Percentiles rank a stretch among this genome's conserved stretches.
Conservation (phyloP, 208 protist species). For the Wallacemonas sp. region DNA sequence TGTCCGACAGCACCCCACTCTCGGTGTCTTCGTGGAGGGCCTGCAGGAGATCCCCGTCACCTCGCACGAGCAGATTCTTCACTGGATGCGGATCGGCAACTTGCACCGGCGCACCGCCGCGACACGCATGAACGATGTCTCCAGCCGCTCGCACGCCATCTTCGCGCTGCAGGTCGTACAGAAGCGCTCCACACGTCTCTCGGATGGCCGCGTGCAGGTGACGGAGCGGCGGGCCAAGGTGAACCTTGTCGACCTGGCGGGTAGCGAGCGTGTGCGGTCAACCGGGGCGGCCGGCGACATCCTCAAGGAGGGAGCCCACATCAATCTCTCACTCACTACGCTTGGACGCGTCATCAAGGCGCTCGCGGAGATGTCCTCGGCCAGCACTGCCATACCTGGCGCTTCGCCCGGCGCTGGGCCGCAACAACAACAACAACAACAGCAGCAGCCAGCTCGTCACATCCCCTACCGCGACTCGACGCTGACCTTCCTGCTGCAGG, state of each 20-base stretch:
- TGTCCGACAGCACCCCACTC: slow-evolving; percentile 74
- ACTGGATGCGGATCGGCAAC: slow-evolving; percentile 77
- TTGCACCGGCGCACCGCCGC: slow-evolving; percentile 68
- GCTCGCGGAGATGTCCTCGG: slow-evolving; percentile 53
- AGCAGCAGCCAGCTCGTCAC: too few species aligned
- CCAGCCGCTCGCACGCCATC: slow-evolving; percentile 96
- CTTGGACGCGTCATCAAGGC: slow-evolving; percentile 92
- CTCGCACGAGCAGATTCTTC: slow-evolving; percentile 53
- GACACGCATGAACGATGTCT: slow-evolving; percentile 96
- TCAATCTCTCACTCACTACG: slow-evolving; percentile 91
- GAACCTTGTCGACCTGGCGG: slow-evolving; percentile 94
- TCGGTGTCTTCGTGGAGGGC: slow-evolving; percentile 83
- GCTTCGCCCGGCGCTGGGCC: not conserved
- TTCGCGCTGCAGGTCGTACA: slow-evolving; percentile 90
- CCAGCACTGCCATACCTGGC: not conserved
- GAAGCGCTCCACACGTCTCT: slow-evolving; percentile 22
- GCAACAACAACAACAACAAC: too few species aligned
- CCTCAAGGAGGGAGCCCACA: slow-evolving; percentile 82
- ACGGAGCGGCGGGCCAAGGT: slow-evolving; percentile 70
- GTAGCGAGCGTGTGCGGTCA: slow-evolving; percentile 84
- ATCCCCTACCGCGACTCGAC: slow-evolving; percentile 88
- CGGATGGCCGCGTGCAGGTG: slow-evolving; percentile 28
- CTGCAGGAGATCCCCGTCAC: slow-evolving; percentile 66
- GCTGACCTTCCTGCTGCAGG: slow-evolving; percentile 87
- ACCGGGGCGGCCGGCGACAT: slow-evolving; percentile 81